These are phyloP conservation scores for Luffa aegyptiaca DNA, from an alignment of 306 rosid genomes.

Conservation along the genomic window DNA sequence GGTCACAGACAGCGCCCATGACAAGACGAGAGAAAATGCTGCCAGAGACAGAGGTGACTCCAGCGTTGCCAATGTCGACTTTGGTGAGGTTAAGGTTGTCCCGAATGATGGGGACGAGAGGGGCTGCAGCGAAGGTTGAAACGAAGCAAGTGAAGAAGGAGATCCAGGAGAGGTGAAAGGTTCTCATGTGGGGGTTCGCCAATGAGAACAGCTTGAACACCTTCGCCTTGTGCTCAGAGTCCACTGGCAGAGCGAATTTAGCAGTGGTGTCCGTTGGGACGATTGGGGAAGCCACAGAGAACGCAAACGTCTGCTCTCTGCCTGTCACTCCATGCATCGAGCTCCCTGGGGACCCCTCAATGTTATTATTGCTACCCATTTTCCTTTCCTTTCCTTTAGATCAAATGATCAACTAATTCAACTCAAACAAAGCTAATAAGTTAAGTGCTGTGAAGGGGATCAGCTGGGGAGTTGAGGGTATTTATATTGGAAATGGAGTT, in stretches of 20 bases:
- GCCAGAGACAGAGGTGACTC: slow-evolving; percentile 80
- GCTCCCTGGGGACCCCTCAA: slow-evolving; percentile 72
- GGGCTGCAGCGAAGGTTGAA: slow-evolving; percentile 81
- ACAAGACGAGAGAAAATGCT: slow-evolving; percentile 71
- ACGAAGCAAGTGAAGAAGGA: slow-evolving; percentile 88
- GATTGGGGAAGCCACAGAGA: slow-evolving; percentile 60
- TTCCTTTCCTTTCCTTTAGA: no score
- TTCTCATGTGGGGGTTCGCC: slow-evolving; percentile 87
- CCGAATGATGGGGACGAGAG: slow-evolving; percentile 30
- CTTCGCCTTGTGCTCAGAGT: slow-evolving; percentile 70
- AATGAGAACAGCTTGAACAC: slow-evolving; percentile 62
- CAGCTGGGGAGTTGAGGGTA: slow-evolving; percentile 2
- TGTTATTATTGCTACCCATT: background rate
- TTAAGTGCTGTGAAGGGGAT: background rate
- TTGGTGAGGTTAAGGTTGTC: slow-evolving; percentile 35
- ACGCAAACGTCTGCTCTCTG: slow-evolving; percentile 43
- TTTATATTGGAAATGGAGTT: slow-evolving; percentile 36
- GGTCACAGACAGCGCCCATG: slow-evolving; percentile 83
- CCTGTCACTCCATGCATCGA: slow-evolving; percentile 98
- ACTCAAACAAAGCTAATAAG: no score
- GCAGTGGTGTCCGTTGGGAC: slow-evolving; percentile 66
- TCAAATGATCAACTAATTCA: no score
- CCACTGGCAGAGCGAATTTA: slow-evolving; percentile 60
- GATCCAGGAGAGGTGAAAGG: slow-evolving; percentile 91
- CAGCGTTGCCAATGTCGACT: slow-evolving; percentile 72